Conservation (phyloP, 2,329 filamentous ascomycete species). For the Trichoderma sp. region DNA sequence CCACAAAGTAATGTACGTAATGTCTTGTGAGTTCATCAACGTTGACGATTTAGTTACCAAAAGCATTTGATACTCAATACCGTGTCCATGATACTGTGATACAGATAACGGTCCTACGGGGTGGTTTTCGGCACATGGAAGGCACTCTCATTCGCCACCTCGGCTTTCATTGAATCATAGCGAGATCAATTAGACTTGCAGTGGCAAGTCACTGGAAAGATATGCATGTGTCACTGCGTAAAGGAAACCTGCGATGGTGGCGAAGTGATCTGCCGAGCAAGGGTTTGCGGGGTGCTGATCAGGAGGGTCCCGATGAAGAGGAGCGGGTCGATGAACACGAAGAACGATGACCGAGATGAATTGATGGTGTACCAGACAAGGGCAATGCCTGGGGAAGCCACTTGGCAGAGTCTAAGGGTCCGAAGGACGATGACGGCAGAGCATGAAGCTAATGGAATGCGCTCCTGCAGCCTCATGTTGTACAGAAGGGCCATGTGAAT, state of each 20-base stretch:
- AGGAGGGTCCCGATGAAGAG: not conserved
- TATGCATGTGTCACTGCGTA: not conserved
- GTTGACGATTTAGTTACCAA: not conserved
- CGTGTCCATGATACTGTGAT: not conserved
- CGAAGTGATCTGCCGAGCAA: not conserved
- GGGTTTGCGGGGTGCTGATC: slow-evolving; percentile 13
- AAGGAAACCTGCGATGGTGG: not conserved
- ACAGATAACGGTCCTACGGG: not conserved
- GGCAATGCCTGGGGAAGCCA: not conserved
- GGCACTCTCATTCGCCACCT: not conserved
- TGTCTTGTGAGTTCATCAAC: not conserved
- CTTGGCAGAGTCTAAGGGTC: not conserved
- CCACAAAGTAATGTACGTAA: slow-evolving; percentile 8
- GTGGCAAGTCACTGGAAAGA: not conserved
- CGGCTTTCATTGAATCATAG: not conserved
- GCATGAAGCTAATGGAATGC: not conserved
- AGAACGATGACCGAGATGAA: not conserved
- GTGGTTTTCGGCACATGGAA: not conserved
- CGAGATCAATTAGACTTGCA: not conserved
- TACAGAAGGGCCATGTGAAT: not conserved
- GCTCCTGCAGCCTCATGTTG: not conserved
- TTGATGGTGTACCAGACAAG: not conserved
- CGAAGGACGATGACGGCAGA: not conserved
- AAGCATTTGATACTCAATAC: not conserved
- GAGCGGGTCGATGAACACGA: not conserved